Evolutionary conservation across 2,329 filamentous ascomycete species (phyloP).

Genomic region (Penicillium sp.): DNA sequence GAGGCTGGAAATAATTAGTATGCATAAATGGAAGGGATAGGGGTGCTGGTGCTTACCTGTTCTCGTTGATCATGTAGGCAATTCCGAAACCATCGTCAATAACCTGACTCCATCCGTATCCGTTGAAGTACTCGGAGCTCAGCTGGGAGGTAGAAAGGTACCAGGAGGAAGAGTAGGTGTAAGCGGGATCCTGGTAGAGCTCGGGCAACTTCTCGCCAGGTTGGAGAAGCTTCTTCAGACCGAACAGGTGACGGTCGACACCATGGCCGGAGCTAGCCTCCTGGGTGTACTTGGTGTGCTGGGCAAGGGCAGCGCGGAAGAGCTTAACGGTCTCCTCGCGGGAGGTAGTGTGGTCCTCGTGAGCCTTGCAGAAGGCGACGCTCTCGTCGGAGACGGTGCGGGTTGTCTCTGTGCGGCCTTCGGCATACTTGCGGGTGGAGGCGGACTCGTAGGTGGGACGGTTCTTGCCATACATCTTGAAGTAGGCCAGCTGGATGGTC

Average conservation of each 20-base stretch:
- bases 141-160: slow-evolving; percentile 85
- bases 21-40: neutral
- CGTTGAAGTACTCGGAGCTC: slow-evolving; percentile 96
- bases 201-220: slow-evolving; percentile 76
- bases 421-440: slow-evolving; percentile 90
- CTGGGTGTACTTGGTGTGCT: slow-evolving; percentile 85
- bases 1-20: slow-evolving; percentile 55
- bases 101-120: slow-evolving; percentile 98
- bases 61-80: slow-evolving; percentile 99
- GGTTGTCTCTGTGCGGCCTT: slow-evolving; percentile 94
- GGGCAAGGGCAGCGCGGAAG: slow-evolving; percentile 76
- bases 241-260: slow-evolving; percentile 95
- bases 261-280: slow-evolving; percentile 89
- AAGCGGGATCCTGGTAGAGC: slow-evolving; percentile 85
- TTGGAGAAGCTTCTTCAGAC: slow-evolving; percentile 84
- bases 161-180: slow-evolving; percentile 80
- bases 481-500: slow-evolving; percentile 96
- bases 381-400: slow-evolving; percentile 87
- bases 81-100: slow-evolving; percentile 95
- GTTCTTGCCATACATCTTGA: slow-evolving; percentile 99
- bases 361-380: slow-evolving; percentile 83
- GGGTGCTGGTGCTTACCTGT: slow-evolving; percentile 58
- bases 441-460: slow-evolving; percentile 97
- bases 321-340: slow-evolving; percentile 67
- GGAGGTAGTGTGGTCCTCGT: slow-evolving; percentile 66